Base-by-base conservation (phyloP, 257 asterid species). In the Thymus mandschuricus region DNA sequence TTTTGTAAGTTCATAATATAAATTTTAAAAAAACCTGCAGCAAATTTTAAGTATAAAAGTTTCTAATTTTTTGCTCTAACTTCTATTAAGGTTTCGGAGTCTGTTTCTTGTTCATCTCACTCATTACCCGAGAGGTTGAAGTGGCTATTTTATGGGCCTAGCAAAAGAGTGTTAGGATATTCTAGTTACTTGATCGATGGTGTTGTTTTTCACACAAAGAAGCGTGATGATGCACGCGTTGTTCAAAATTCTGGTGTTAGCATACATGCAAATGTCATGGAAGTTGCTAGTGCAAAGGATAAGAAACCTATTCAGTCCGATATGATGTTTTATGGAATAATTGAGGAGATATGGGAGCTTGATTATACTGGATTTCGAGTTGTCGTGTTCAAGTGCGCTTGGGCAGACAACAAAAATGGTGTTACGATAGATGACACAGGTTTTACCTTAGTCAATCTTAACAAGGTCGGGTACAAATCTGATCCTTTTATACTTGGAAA, bases 201-300 rank as follows among this genome's bases (percentile, higher is more conserved):
- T 33, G 56, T 64, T 29, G 45, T 15, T 4, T 44, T 27, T 11
- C 8, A 28, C 6, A 64, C 69, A 40, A 64, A 5, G 10, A 21
- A 28, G 1, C 43, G 28, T 5, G 69, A 64, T 45, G 13, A 45
- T 10, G 5, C 12, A 3, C 49, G 38, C 6, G 43, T 4, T 10
- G 55, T 28, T 8, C 57, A 64, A 12, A 64, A 64, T 13, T 64
- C 57, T 4, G 29, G 35, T 9, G 57, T 64, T 10, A 64, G 43
- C 57, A 9, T 64, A 29, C 41, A 21, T 11, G 69, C 69, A 45
- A 64, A 10, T 6, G 11, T 7, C 15, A 63, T 44, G 68, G 38
- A 63, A 63, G 10, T 63, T 43, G 10, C 12, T 43, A 43, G 12
- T 43, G 48, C 11, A 8, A 43, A 7, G 35, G 28, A 9, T n/a